A percentile compares a stretch with the other conserved stretches of the same genome.
Evolutionary conservation across 331 rosid species (phyloP).

Genomic region (Saraca asoca): DNA sequence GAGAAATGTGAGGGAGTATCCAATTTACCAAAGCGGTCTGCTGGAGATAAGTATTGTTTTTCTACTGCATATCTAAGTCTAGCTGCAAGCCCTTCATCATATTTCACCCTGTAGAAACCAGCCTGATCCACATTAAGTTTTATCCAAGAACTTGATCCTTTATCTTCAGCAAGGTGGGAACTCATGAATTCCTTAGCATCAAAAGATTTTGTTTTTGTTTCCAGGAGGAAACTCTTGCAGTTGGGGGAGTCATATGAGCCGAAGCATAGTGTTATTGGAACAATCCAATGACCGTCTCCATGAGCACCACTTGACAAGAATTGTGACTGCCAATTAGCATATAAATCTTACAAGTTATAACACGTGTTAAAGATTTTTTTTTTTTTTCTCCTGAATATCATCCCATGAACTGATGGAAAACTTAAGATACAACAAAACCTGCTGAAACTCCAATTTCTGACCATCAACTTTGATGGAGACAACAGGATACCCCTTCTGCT

Average conservation of each 20-base stretch:
- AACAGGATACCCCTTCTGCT: constrained; percentile 79
- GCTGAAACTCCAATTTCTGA: constrained; percentile 64
- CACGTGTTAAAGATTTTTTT: constrained; percentile 16
- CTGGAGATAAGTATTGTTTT: constrained; percentile 54
- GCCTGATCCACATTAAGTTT: constrained; percentile 72
- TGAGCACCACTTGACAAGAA: constrained; percentile 61
- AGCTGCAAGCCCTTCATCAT: constrained; percentile 67
- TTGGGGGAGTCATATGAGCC: constrained; percentile 60
- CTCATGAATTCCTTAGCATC: constrained; percentile 43
- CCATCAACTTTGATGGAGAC: constrained; percentile 54
- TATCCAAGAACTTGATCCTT: constrained; percentile 54
- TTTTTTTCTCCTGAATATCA: constrained; percentile 1
- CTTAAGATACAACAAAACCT: constrained; percentile 48
- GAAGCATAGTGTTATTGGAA: constrained; percentile 63
- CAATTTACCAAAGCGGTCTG: constrained; percentile 65
- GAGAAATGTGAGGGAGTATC: constrained; percentile 8
- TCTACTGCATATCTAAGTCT: constrained; percentile 63
- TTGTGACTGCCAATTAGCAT: constrained; percentile 58
- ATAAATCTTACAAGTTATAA: constrained; percentile 26
- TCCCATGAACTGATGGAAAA: constrained; percentile 14
- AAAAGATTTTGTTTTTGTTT: constrained; percentile 44
- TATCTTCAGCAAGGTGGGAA: constrained; percentile 26
- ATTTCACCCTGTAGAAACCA: constrained; percentile 81
- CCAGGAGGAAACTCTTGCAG: constrained; percentile 60
- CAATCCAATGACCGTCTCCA: constrained; percentile 73